Evolutionary conservation across 1,139 yeast genomes (phyloP).

Genomic region (Nakaseomyces nivariensis): DNA sequence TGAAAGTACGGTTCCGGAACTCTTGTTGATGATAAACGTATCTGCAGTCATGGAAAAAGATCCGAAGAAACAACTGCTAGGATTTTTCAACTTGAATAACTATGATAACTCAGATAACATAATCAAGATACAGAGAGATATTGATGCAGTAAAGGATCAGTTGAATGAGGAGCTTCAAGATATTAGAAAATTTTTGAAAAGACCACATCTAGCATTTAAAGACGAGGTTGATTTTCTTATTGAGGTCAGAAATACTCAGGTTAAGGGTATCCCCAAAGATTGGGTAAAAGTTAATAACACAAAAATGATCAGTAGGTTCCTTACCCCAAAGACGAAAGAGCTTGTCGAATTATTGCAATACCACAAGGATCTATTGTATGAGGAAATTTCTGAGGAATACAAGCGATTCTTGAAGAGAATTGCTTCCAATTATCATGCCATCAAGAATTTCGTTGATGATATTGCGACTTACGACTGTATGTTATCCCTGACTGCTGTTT

Average conservation of each 20-base stretch:
- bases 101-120: constrained; percentile 37
- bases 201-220: constrained; percentile 52
- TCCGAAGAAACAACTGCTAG: constrained; percentile 36
- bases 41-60: constrained; percentile 47
- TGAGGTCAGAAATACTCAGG: constrained; percentile 57
- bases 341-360: constrained; percentile 50
- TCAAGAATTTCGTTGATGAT: constrained; percentile 42
- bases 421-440: constrained; percentile 39
- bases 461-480: constrained; percentile 66
- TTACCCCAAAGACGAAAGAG: constrained; percentile 48
- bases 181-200: constrained; percentile 39
- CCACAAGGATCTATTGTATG: constrained; percentile 48
- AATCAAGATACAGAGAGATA: constrained; percentile 33
- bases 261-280: constrained; percentile 49
- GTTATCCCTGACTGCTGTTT: constrained; percentile 55
- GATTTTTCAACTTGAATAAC: constrained; percentile 43
- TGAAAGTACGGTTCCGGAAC: constrained; percentile 19
- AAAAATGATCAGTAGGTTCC: constrained; percentile 57
- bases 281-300: constrained; percentile 77
- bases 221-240: constrained; percentile 60
- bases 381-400: constrained; percentile 50
- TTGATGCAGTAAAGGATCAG: constrained; percentile 33
- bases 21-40: constrained; percentile 47
- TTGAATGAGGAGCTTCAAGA: constrained; percentile 43
- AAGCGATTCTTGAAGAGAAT: constrained; percentile 39